These are phyloP conservation scores for Garcia nutans DNA, from an alignment of 345 rosid genomes.

Conservation along the genomic window DNA sequence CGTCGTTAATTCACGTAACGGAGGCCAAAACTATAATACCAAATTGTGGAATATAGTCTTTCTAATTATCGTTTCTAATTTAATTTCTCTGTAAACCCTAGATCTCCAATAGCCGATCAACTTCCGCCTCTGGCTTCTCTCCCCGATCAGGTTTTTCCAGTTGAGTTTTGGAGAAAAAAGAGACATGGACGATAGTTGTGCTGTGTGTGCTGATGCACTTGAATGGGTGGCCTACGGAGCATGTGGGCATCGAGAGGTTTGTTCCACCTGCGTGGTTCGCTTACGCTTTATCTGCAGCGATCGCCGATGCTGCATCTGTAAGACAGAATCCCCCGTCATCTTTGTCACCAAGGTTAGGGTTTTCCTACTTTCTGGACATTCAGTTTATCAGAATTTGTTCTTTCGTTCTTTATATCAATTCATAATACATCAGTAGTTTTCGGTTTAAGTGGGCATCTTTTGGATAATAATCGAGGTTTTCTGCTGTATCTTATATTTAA, in stretches of 20 bases:
- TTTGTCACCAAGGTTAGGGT: slow-evolving; percentile 82
- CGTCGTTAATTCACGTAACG: not conserved
- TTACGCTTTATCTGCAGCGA: slow-evolving; percentile 89
- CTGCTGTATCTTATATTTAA: not conserved
- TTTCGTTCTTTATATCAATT: not conserved
- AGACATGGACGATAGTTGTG: slow-evolving; percentile 83
- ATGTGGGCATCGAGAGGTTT: slow-evolving; percentile 85
- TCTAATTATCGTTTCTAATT: too few relatives aligned
- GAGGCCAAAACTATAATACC: not conserved
- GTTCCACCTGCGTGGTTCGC: slow-evolving; percentile 90
- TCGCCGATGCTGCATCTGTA: slow-evolving; percentile 89
- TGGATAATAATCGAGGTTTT: not conserved
- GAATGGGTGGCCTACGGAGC: slow-evolving; percentile 94
- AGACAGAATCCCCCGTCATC: slow-evolving; percentile 52
- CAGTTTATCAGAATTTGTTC: not conserved
- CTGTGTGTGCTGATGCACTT: slow-evolving; percentile 84
- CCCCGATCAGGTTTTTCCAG: not conserved
- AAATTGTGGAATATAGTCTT: not conserved
- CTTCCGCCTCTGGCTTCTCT: not conserved
- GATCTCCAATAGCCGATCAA: not conserved
- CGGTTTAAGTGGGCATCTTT: not conserved
- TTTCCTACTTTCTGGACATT: not conserved
- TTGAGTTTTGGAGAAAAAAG: not conserved
- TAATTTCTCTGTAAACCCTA: slow-evolving; percentile 16
- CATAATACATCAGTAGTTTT: not conserved